A percentile compares a stretch with the other conserved stretches of the same genome.
These are phyloP conservation scores for Colletotrichum cuscutae DNA, from an alignment of 2,329 filamentous ascomycete genomes.

Conservation along the genomic window DNA sequence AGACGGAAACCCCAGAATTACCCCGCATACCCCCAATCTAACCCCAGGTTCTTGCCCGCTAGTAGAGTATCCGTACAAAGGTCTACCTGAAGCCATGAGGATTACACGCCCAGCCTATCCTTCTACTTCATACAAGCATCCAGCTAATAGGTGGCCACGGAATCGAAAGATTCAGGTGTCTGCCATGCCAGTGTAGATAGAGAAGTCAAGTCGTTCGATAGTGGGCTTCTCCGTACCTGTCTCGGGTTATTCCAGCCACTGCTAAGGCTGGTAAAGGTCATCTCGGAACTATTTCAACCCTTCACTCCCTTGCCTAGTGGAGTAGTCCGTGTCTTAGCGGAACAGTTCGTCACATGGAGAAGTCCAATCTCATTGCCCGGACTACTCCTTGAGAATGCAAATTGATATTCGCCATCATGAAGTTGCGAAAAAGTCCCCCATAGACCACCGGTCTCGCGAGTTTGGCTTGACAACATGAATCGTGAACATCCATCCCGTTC, in stretches of 20 bases:
- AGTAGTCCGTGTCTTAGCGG: background rate
- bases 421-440: too few species aligned
- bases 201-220: background rate
- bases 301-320: background rate
- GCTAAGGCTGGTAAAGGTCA: background rate
- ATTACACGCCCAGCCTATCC: too few species aligned
- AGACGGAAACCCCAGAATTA: background rate
- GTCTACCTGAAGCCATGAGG: too few species aligned
- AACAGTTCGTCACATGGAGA: background rate
- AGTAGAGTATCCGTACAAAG: background rate
- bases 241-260: conserved; percentile 7
- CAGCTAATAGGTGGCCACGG: background rate
- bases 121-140: too few species aligned
- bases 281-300: background rate
- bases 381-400: background rate
- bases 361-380: background rate
- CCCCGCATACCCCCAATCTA: conserved; percentile 1
- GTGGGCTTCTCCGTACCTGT: background rate
- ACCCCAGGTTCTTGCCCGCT: conserved; percentile 2
- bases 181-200: background rate
- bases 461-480: too few species aligned
- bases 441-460: too few species aligned
- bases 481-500: too few species aligned
- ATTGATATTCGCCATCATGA: background rate
- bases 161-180: background rate